Conservation (phyloP, 169 alveolate genomes). For the Cryptosporidium ryanae region DNA sequence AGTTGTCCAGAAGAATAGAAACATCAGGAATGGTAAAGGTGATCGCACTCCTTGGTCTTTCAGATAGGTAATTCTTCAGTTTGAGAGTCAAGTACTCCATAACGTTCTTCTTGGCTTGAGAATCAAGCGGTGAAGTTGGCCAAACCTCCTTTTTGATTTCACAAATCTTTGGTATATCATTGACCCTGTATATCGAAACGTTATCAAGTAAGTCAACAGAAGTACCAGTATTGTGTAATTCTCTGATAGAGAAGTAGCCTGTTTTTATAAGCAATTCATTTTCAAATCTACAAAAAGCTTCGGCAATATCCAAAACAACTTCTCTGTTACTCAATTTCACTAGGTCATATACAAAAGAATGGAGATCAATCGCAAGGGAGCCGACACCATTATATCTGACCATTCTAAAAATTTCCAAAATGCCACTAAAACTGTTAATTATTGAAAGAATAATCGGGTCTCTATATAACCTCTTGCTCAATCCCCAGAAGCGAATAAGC, state of each 20-base stretch:
- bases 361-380: too few relatives aligned
- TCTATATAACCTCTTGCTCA: neutral
- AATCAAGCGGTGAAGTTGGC: neutral
- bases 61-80: conserved; percentile 19
- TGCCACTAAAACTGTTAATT: neutral
- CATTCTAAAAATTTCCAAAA: neutral
- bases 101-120: neutral
- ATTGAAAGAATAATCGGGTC: conserved; percentile 1
- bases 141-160: conserved; percentile 5
- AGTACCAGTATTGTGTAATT: neutral
- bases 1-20: conserved; percentile 17
- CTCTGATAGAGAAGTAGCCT: neutral
- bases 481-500: conserved; percentile 26
- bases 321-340: neutral
- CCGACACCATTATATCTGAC: neutral
- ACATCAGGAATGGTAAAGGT: conserved; percentile 30
- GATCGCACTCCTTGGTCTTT: conserved; percentile 13
- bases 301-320: neutral
- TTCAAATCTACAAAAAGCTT: neutral
- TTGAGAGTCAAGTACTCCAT: conserved; percentile 6
- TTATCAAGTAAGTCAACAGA: conserved; percentile 7
- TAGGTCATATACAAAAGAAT: neutral
- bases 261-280: neutral
- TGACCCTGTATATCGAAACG: neutral
- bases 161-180: neutral